Base-by-base conservation (phyloP, 495 filamentous ascomycete genomes). In the Aeminium ludgeri region DNA sequence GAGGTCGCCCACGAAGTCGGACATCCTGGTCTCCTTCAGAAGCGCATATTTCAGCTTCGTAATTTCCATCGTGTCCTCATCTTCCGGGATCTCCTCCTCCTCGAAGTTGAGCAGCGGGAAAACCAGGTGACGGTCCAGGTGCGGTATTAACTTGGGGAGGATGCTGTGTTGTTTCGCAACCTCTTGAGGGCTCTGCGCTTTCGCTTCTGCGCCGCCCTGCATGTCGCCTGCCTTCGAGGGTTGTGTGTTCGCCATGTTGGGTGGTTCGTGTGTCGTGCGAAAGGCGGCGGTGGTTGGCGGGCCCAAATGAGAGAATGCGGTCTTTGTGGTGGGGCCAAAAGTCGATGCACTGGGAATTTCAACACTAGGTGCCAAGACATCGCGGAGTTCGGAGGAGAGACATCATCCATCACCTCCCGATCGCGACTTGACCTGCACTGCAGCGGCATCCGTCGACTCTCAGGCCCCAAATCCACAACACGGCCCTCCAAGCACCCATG, bases 21-120 rank as follows among this genome's bases (percentile, higher is more conserved):
- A 84, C 89, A 97, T 97, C 67, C 96, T 91, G 42, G 89, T 93
- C 59, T 80, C 73, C 69, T 92, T 87, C 41, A 95, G 73, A 20
- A 97, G 73, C 60, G 85, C 76, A 59, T 84, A 94, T 59, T 92
- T 92, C 54, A 82, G 74, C 55, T 78, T 74, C 20, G 72, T 74
- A 50, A 86, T 77, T 11, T 46, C 43, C 18, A 25, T 42, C 53
- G 84, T 78, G 27, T 78, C 65, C 44, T 68, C 64, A 44, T 67
- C 63, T 48, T 68, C 69, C 32, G 48, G 61, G 52, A 74, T 73
- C 49, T 76, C 72, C 38, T 67, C 63, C 46, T 66, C 67, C 18
- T 65, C 56, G 67, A 89, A 91, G 65, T 92, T 81, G 55, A 96
- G 78, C 31, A 96, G 73, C 36, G 85, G 87, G 65, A 89, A 95